Conservation (phyloP, 352 stramenopile species). For the Phytophthora hybrid region DNA sequence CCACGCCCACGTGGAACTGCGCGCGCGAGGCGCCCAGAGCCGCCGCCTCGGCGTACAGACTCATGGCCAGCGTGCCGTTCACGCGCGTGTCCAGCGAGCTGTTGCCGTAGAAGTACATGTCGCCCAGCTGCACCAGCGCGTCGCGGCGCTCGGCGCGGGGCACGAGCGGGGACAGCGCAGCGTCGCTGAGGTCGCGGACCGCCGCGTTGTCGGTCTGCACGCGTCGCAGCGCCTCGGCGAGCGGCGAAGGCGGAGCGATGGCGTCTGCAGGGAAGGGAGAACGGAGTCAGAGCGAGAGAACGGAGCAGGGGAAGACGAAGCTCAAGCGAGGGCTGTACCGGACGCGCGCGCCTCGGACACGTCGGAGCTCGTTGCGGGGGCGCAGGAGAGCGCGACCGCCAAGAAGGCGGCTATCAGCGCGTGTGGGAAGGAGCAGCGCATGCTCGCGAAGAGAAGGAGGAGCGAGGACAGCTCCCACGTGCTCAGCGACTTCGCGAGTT, state of each 20-base stretch:
- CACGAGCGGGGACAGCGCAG: constrained; percentile 45
- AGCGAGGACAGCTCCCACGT: background rate
- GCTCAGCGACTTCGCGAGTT: constrained; percentile 17
- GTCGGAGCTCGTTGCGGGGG: constrained; percentile 20
- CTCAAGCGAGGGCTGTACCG: constrained; percentile 15
- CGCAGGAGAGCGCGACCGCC: constrained; percentile 9
- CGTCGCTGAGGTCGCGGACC: constrained; percentile 53
- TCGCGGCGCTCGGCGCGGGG: constrained; percentile 46
- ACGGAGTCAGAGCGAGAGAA: constrained; percentile 5
- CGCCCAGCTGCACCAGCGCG: constrained; percentile 73
- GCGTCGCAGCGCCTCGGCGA: constrained; percentile 33
- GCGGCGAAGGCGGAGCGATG: constrained; percentile 33
- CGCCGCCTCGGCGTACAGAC: constrained; percentile 71
- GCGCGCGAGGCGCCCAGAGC: constrained; percentile 64
- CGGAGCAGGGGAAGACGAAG: background rate
- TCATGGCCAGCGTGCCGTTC: constrained; percentile 78
- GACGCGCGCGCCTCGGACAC: constrained; percentile 34
- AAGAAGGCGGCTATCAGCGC: constrained; percentile 23
- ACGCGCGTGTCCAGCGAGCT: constrained; percentile 61
- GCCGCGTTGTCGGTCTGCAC: constrained; percentile 40
- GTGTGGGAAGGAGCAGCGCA: constrained; percentile 28
- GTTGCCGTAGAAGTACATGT: constrained; percentile 86
- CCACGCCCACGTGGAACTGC: constrained; percentile 89
- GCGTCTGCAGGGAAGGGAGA: constrained; percentile 23
- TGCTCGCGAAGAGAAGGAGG: constrained; percentile 15